Percentiles rank a stretch among this genome's conserved stretches.
phyloP scores from a whole-genome alignment of 768 basidiomycete genomes.

The Suillus ampliporus region DNA sequence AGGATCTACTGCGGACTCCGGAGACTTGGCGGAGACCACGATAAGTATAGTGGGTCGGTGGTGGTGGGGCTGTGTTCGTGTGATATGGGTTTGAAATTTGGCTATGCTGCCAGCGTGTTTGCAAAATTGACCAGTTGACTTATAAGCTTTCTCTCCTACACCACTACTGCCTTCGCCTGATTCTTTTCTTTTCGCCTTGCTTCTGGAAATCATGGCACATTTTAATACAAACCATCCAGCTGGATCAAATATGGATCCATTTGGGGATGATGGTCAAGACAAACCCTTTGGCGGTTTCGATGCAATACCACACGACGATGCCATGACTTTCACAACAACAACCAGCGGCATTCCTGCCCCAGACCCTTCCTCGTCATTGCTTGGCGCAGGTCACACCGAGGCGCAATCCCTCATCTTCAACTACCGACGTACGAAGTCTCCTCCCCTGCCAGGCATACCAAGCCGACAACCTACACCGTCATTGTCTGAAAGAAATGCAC shows the following conservation, averaged over 20 bases:
- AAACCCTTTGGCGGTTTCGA: conserved; percentile 25
- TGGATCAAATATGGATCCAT: conserved; percentile 28
- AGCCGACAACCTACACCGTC: conserved; percentile 25
- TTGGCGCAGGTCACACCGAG: conserved; percentile 21
- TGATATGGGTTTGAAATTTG: not conserved
- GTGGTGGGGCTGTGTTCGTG: not conserved
- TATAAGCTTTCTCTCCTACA: conserved; percentile 7
- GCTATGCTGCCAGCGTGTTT: not conserved
- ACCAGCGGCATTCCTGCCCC: conserved; percentile 26
- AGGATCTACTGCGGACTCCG: conserved; percentile 7
- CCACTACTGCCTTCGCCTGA: conserved; percentile 7
- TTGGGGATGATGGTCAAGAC: conserved; percentile 29
- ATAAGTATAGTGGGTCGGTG: not conserved
- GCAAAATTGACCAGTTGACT: not conserved
- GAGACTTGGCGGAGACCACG: not conserved
- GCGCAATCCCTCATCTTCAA: conserved; percentile 32
- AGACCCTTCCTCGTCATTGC: conserved; percentile 16
- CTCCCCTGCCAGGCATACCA: conserved; percentile 16
- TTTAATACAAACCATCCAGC: conserved; percentile 16
- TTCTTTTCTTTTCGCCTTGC: conserved; percentile 19
- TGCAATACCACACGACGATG: conserved; percentile 22
- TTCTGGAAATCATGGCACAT: conserved; percentile 33
- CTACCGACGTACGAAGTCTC: conserved; percentile 27
- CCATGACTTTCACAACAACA: conserved; percentile 24
- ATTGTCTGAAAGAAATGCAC: conserved; percentile 10